phyloP scores from a whole-genome alignment of 768 basidiomycete genomes.

The Clitopilus passeckerianus region DNA sequence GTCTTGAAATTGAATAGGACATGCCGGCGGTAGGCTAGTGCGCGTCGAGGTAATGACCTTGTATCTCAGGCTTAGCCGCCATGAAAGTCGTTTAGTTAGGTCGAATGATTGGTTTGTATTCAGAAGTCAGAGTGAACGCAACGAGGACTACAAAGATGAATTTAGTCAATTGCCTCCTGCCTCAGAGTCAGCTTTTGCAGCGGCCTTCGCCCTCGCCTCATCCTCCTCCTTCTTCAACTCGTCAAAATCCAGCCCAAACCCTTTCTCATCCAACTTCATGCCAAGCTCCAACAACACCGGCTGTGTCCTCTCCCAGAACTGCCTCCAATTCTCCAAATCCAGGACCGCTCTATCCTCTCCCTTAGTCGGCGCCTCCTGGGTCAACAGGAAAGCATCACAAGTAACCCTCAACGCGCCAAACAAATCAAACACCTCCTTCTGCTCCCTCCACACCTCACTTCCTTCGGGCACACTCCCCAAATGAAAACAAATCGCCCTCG shows the following conservation, averaged over 20 bases:
- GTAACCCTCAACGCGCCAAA: slow-evolving; percentile 18
- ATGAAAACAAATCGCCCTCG: slow-evolving; percentile 14
- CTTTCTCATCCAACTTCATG: slow-evolving; percentile 17
- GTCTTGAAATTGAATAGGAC: too few relatives aligned
- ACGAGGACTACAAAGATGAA: too few relatives aligned
- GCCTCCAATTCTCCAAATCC: neutral
- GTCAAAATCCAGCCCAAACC: slow-evolving; percentile 18
- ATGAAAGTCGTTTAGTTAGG: too few relatives aligned
- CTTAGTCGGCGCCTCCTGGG: neutral
- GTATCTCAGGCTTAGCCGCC: too few relatives aligned
- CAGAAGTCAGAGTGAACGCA: too few relatives aligned
- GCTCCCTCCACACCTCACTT: slow-evolving; percentile 4
- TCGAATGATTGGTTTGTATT: too few relatives aligned
- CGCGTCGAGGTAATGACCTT: too few relatives aligned
- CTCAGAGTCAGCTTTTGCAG: neutral
- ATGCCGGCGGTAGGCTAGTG: too few relatives aligned
- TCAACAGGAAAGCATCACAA: slow-evolving; percentile 15
- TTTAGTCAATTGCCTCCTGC: too few relatives aligned
- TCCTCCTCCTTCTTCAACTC: slow-evolving; percentile 3
- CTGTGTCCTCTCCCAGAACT: slow-evolving; percentile 19
- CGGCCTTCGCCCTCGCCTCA: neutral
- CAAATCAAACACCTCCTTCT: slow-evolving; percentile 16
- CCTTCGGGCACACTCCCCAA: slow-evolving; percentile 14
- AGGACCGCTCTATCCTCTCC: neutral
- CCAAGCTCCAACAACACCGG: slow-evolving; percentile 17